Base-by-base conservation (phyloP, 2,329 filamentous ascomycete species). In the Talaromyces amestolkiae region DNA sequence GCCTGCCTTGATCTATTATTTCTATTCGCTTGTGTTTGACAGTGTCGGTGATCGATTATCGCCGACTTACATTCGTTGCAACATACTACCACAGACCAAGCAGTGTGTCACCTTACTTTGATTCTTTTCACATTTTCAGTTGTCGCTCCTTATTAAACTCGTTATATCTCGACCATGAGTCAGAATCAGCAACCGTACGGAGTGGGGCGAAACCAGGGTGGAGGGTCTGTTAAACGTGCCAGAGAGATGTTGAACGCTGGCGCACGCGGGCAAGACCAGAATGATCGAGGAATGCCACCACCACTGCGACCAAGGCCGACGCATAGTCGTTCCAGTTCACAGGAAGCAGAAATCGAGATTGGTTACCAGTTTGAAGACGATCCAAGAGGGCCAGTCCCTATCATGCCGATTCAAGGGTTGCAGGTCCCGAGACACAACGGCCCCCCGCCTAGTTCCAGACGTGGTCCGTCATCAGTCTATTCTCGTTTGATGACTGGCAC, bases 401-500 rank as follows among this genome's bases (percentile, higher is more conserved):
- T 58, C 10, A 39, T 66, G 35, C 64, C 59, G n/a, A 63, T 66
- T 31, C 64, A 66, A 59, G 64, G 64, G 39, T 37, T 66, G 24
- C 60, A 45, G 19, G 60, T 58, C 6, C 59, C 53, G 22, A 66
- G 37, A 60, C 60, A 75, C 10, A 75, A 73, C 17, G 65, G 73
- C 24, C 75, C 75, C 43, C 70, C 75, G 13, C 69, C 67, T 17
- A 68, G 63, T 49, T 68, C 73, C 27, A 72, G 76, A 45, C 73
- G 76, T 58, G 76, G 73, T n/a, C 71, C 69, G 39, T 72, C 74
- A 64, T 71, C 73, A 67, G 89, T 90, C 71, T 90, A 79, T 66
- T 75, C 77, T 35, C 77, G 89, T 2, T 85, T 83, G 68, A 85
- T 83, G 68, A 59, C 19, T 3, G 61, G 54, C 10, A 90, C 89